phyloP scores from a whole-genome alignment of 1,284 basidiomycete genomes.

The Leccinum griseonigrum region DNA sequence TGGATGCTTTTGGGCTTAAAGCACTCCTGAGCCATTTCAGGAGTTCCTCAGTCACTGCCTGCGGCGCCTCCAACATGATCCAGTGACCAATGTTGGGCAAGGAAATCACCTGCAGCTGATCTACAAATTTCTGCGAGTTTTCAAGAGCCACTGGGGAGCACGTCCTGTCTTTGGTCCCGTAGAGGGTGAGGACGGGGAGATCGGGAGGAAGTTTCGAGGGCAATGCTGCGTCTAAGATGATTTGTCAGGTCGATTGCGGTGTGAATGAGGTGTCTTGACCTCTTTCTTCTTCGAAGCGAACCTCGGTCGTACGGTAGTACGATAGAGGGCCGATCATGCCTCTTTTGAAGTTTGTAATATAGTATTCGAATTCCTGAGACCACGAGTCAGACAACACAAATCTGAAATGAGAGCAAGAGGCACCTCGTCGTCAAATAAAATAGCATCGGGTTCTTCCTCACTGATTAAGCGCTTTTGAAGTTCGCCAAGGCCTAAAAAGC shows the following conservation, averaged over 20 bases:
- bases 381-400: background rate
- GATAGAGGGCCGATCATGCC: slow-evolving; percentile 69
- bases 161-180: slow-evolving; percentile 53
- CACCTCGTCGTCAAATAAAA: slow-evolving; percentile 25
- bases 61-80: slow-evolving; percentile 52
- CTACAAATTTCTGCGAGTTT: slow-evolving; percentile 48
- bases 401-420: background rate
- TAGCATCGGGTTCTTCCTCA: slow-evolving; percentile 5
- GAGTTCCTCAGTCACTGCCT: slow-evolving; percentile 47
- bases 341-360: slow-evolving; percentile 42
- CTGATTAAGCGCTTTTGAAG: slow-evolving; percentile 10
- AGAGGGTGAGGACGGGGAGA: slow-evolving; percentile 61
- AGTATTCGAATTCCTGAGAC: slow-evolving; percentile 51
- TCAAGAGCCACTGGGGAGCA: slow-evolving; percentile 35
- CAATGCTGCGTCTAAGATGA: slow-evolving; percentile 34
- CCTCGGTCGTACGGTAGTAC: slow-evolving; percentile 61
- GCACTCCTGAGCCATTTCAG: slow-evolving; percentile 43
- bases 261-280: slow-evolving; percentile 33
- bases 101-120: slow-evolving; percentile 45
- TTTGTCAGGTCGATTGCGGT: background rate
- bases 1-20: background rate
- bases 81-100: slow-evolving; percentile 58
- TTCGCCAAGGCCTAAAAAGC: slow-evolving; percentile 1
- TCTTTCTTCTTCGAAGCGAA: slow-evolving; percentile 62
- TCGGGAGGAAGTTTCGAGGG: slow-evolving; percentile 40